Percentiles rank a stretch among this genome's conserved stretches.
Conservation (phyloP, 495 filamentous ascomycete species). For the Annulohypoxylon moriforme region DNA sequence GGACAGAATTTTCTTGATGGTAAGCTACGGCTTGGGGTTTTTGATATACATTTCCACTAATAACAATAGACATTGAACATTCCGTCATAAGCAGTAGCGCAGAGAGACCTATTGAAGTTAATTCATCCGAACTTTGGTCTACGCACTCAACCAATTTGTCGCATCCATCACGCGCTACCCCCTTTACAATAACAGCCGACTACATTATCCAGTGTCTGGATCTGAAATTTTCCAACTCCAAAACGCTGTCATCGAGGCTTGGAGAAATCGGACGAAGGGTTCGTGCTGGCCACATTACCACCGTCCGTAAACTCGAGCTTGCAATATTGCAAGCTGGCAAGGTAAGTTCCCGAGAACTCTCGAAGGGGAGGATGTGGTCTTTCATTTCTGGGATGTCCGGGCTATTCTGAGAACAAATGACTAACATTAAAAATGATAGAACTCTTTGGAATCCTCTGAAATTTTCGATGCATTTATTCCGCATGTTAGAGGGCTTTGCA, state of each 20-base stretch:
- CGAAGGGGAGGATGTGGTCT: not conserved
- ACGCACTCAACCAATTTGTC: slow-evolving; percentile 49
- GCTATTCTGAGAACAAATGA: not conserved
- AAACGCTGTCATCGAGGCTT: slow-evolving; percentile 42
- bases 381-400: not conserved
- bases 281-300: slow-evolving; percentile 48
- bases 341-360: slow-evolving; percentile 42
- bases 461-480: slow-evolving; percentile 52
- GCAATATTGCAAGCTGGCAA: slow-evolving; percentile 59
- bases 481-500: slow-evolving; percentile 49
- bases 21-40: slow-evolving; percentile 34
- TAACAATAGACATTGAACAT: slow-evolving; percentile 55
- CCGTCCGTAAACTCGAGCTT: slow-evolving; percentile 56
- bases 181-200: slow-evolving; percentile 45
- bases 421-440: slow-evolving; percentile 46
- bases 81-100: slow-evolving; percentile 47
- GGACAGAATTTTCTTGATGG: slow-evolving; percentile 62
- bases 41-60: slow-evolving; percentile 7
- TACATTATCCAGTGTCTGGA: slow-evolving; percentile 50
- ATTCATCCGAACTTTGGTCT: slow-evolving; percentile 49
- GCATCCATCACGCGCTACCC: slow-evolving; percentile 26
- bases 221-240: slow-evolving; percentile 38
- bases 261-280: slow-evolving; percentile 44
- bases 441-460: slow-evolving; percentile 42
- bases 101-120: slow-evolving; percentile 44